Conservation (phyloP, 345 rosid genomes). For the Eucalyptus pauciflora region DNA sequence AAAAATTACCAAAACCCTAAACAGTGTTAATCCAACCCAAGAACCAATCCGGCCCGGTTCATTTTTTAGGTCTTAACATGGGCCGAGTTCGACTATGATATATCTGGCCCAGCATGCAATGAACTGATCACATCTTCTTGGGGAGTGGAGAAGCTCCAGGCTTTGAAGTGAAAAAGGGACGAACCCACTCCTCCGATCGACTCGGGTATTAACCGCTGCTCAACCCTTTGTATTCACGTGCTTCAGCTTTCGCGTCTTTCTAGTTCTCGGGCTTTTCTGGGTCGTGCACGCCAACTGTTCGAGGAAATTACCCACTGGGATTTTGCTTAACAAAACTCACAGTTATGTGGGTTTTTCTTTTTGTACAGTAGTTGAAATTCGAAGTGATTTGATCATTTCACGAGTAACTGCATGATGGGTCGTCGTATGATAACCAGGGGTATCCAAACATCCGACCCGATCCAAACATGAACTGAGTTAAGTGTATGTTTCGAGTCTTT, state of each 20-base stretch:
- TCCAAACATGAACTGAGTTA: too few relatives aligned
- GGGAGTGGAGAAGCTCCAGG: background rate
- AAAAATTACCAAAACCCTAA: background rate
- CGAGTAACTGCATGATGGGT: background rate
- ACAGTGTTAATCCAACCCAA: too few relatives aligned
- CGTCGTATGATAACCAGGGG: background rate
- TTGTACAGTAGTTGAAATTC: too few relatives aligned
- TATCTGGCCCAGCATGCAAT: accelerated
- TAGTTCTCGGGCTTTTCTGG: background rate
- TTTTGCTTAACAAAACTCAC: background rate
- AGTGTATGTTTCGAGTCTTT: too few relatives aligned
- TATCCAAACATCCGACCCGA: too few relatives aligned
- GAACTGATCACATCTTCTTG: accelerated
- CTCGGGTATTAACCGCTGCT: too few relatives aligned
- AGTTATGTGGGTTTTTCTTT: too few relatives aligned
- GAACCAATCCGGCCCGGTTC: background rate
- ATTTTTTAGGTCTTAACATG: background rate
- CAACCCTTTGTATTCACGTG: too few relatives aligned
- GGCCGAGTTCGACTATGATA: background rate
- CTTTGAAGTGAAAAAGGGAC: background rate
- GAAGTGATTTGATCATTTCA: background rate
- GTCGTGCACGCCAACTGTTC: background rate
- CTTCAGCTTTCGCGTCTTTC: background rate
- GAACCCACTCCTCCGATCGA: background rate
- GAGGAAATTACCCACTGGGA: background rate